Evolutionary conservation across 768 basidiomycete species (phyloP).

Genomic region (Suillus occidentalis): DNA sequence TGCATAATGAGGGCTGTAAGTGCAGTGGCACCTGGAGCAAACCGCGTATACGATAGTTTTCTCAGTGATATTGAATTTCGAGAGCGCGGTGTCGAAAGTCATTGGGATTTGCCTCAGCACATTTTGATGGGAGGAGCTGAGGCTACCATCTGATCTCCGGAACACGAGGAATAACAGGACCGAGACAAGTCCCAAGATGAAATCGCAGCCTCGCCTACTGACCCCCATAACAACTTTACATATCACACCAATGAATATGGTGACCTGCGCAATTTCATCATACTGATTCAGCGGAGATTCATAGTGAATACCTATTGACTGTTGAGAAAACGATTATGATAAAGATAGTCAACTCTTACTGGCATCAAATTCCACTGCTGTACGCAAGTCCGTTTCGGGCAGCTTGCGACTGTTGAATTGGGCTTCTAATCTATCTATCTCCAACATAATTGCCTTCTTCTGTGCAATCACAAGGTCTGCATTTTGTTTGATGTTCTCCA

Average conservation of each 20-base stretch:
- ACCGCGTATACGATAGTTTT: not conserved
- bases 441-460: not conserved
- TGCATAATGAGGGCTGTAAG: not conserved
- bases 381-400: not conserved
- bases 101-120: not conserved
- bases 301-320: not conserved
- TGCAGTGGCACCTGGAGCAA: conserved; percentile 7
- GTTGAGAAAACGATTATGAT: not conserved
- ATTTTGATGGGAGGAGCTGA: conserved; percentile 7
- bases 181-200: conserved; percentile 21
- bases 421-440: not conserved
- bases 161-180: conserved; percentile 2
- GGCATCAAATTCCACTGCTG: not conserved
- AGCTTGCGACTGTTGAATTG: not conserved
- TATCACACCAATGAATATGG: not conserved
- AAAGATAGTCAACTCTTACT: not conserved
- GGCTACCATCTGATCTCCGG: not conserved
- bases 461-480: not conserved
- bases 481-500: not conserved
- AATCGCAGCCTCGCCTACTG: conserved; percentile 10
- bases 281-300: not conserved
- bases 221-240: conserved; percentile 18
- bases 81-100: not conserved
- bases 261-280: not conserved
- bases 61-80: not conserved